phyloP scores from a whole-genome alignment of 2,329 filamentous ascomycete species.

The Phaeosphaeriaceae sp. region DNA sequence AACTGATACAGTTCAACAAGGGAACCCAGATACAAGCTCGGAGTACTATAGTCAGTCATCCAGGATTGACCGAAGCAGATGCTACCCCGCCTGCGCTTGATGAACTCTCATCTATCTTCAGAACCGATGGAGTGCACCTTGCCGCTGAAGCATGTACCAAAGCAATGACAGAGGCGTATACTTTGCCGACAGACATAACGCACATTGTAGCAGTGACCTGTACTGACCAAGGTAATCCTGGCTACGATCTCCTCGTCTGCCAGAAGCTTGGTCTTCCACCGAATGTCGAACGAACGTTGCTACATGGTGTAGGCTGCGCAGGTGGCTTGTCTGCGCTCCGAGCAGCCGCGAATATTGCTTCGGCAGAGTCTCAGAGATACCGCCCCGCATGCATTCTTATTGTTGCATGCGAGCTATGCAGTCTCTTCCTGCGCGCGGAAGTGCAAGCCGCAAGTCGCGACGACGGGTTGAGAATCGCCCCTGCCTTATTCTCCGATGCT shows the following conservation, averaged over 20 bases:
- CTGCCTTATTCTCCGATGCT: constrained; percentile 74
- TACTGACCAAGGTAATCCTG: constrained; percentile 48
- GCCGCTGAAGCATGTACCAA: constrained; percentile 41
- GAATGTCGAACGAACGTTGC: constrained; percentile 43
- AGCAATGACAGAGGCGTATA: constrained; percentile 40
- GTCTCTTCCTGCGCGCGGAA: constrained; percentile 68
- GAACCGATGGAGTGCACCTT: constrained; percentile 39
- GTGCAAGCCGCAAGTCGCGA: constrained; percentile 64
- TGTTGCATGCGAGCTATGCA: constrained; percentile 66
- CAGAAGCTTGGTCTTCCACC: constrained; percentile 36
- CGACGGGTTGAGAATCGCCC: constrained; percentile 69
- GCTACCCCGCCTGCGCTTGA: constrained; percentile 24
- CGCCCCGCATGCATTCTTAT: constrained; percentile 70
- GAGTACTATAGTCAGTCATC: constrained; percentile 12
- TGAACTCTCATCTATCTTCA: constrained; percentile 37
- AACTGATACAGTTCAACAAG: constrained; percentile 20
- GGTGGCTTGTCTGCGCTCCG: constrained; percentile 46
- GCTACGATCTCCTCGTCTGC: constrained; percentile 49
- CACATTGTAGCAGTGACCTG: constrained; percentile 51
- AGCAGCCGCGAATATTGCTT: constrained; percentile 69
- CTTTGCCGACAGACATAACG: constrained; percentile 38
- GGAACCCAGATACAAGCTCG: constrained; percentile 25
- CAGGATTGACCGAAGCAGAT: constrained; percentile 16
- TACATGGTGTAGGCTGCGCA: constrained; percentile 51
- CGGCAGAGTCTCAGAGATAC: constrained; percentile 67